Base-by-base conservation (phyloP, 2,329 filamentous ascomycete species). In the Claviceps fusiformis region DNA sequence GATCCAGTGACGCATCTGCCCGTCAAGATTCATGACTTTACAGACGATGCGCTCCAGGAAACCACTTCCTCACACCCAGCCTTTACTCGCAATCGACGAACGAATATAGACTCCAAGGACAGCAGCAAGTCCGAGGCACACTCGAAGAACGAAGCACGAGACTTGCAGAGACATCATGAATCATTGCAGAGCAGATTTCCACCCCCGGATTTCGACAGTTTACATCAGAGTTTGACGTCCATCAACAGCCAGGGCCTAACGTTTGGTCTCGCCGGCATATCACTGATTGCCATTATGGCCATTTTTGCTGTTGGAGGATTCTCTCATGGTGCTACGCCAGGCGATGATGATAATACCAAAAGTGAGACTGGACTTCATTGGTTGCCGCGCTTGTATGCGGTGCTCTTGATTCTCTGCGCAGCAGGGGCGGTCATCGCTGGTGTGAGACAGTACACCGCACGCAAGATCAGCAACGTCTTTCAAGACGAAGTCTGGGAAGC, bases 1-100 rank as follows among this genome's bases (percentile, higher is more conserved):
- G 85, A 89, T 62, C 85, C 85, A 0, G 76, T 88, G 44, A 89
- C 85, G 1, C 85, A 88, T 67, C 72, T 88, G 3, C 83, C 84
- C 1, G 76, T 87, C 50, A 73, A 70, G 41, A 84, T 87, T 41
- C 82, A 86, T 63, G 85, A 88, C 63, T 83, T 83, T 61, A 87
- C 84, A 0, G 73, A 77, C 33, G 77, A 80, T 44, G 81, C 85
- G 53, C 70, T 88, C 13, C 63, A 71, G 17, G 61, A 67, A 8
- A 59, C 68, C 19, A 63, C 65, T 10, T 53, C 57, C 19, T 67
- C 70, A 47, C 59, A 68, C 5, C 60, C 67, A 57, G n/a, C 68
- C 54, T 53, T 70, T 19, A 72, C 71, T 2, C 61, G 65, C 1
- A 62, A 68, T n/a, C 66, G 69, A 50, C 61, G 62, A 19, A 73